phyloP scores from a whole-genome alignment of 1,284 basidiomycete species.

The Pseudozyma sp. region DNA sequence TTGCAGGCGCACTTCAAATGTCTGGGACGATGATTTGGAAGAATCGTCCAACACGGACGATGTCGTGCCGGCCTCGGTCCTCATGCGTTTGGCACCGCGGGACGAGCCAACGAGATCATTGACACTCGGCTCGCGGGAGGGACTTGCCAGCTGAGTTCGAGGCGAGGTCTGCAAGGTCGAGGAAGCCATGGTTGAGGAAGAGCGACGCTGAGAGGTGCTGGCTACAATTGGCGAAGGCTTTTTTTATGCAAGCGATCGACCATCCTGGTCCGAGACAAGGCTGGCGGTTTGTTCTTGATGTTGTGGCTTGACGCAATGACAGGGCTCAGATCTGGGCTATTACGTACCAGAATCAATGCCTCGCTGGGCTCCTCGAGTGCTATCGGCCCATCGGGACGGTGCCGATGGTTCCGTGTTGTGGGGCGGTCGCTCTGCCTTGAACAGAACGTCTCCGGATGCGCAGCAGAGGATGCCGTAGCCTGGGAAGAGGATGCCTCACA shows the following conservation, averaged over 20 bases:
- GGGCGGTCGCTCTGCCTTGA: not conserved
- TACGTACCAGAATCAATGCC: not conserved
- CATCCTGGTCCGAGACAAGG: constrained; percentile 1
- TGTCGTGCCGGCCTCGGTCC: constrained; percentile 5
- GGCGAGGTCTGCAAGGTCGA: not conserved
- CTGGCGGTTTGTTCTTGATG: not conserved
- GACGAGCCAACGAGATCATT: not conserved
- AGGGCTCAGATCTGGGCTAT: not conserved
- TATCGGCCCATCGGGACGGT: constrained; percentile 15
- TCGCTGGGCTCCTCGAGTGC: constrained; percentile 12
- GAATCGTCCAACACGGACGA: not conserved
- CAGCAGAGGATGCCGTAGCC: not conserved
- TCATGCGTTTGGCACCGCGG: constrained; percentile 10
- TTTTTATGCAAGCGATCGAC: constrained; percentile 19
- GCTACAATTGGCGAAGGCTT: not conserved
- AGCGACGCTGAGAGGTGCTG: not conserved
- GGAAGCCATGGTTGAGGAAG: not conserved
- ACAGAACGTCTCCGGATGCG: constrained; percentile 11
- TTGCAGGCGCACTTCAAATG: constrained; percentile 10
- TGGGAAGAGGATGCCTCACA: not conserved
- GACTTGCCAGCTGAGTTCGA: not conserved
- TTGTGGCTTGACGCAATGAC: not conserved
- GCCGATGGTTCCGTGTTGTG: not conserved
- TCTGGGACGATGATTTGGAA: not conserved
- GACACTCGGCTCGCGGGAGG: not conserved